Percentiles rank a stretch among this genome's conserved stretches.
These are phyloP conservation scores for Citrullus colocynthis DNA, from an alignment of 306 rosid species.

Conservation along the genomic window DNA sequence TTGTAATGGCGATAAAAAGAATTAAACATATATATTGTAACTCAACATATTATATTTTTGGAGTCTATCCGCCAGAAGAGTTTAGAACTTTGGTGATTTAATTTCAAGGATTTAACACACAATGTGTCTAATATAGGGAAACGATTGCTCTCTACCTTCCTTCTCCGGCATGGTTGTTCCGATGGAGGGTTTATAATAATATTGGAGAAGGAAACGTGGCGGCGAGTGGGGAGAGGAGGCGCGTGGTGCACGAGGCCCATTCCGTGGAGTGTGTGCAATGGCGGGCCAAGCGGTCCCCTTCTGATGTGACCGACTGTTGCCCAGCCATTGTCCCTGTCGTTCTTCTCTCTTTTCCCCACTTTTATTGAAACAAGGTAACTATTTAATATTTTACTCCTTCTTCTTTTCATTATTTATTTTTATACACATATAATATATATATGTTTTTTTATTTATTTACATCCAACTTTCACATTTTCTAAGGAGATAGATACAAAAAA, in stretches of 20 bases:
- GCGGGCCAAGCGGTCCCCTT: conserved; percentile 26
- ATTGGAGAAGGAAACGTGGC: background rate
- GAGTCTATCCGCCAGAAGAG: too few species aligned
- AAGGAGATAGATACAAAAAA: background rate
- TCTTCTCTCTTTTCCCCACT: background rate
- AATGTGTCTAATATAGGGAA: too few species aligned
- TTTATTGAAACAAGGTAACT: background rate
- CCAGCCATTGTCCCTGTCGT: conserved; percentile 12
- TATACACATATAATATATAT: background rate
- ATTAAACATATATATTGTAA: too few species aligned
- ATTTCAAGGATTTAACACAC: too few species aligned
- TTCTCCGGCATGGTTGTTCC: too few species aligned
- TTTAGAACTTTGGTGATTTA: too few species aligned
- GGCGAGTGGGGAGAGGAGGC: background rate
- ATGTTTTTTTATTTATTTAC: background rate
- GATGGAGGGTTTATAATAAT: too few species aligned
- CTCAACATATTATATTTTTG: too few species aligned
- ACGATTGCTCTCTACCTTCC: too few species aligned
- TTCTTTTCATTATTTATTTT: background rate
- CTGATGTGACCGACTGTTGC: conserved; percentile 51
- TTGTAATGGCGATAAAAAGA: background rate
- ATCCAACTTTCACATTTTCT: background rate
- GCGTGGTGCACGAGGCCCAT: background rate
- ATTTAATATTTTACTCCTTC: background rate
- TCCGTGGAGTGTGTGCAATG: background rate